These are phyloP conservation scores for Raddia guianensis DNA, from an alignment of 176 grass and related monocot species.

Conservation along the genomic window DNA sequence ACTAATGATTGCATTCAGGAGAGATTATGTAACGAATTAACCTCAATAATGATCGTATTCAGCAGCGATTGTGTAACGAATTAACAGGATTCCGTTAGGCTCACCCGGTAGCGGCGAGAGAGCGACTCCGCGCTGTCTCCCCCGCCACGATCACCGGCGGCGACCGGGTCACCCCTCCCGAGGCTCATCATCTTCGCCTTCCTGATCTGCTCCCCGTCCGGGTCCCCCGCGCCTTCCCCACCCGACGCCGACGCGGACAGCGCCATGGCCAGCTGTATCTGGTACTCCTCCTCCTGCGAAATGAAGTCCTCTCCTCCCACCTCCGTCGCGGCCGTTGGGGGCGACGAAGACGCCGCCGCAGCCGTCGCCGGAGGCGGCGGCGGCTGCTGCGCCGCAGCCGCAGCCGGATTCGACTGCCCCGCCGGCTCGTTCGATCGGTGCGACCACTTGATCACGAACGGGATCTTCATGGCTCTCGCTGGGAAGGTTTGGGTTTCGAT, in stretches of 20 bases:
- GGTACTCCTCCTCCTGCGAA: conserved; percentile 79
- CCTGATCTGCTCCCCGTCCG: conserved; percentile 85
- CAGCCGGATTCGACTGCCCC: conserved; percentile 7
- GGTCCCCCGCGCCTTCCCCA: conserved; percentile 54
- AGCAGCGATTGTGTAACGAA: not conserved
- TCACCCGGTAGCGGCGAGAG: conserved; percentile 76
- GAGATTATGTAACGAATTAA: not conserved
- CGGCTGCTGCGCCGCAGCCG: conserved; percentile 1
- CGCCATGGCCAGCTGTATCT: conserved; percentile 90
- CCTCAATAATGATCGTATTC: not conserved
- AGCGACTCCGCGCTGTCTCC: conserved; percentile 61
- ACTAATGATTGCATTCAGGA: not conserved
- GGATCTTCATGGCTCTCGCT: conserved; percentile 67
- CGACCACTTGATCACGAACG: conserved; percentile 79
- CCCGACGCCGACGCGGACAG: conserved; percentile 59
- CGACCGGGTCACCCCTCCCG: conserved; percentile 46
- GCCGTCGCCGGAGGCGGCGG: not conserved
- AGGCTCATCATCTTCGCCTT: conserved; percentile 80
- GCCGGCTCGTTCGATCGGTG: conserved; percentile 75
- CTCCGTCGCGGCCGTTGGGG: conserved; percentile 3
- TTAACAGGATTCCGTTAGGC: conserved; percentile 27
- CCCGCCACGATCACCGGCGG: conserved; percentile 40
- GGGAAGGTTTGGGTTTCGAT: conserved; percentile 33
- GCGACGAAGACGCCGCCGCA: conserved; percentile 24
- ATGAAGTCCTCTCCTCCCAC: conserved; percentile 61